phyloP scores from a whole-genome alignment of 1,284 basidiomycete genomes.

The Trichosporon ovoides region DNA sequence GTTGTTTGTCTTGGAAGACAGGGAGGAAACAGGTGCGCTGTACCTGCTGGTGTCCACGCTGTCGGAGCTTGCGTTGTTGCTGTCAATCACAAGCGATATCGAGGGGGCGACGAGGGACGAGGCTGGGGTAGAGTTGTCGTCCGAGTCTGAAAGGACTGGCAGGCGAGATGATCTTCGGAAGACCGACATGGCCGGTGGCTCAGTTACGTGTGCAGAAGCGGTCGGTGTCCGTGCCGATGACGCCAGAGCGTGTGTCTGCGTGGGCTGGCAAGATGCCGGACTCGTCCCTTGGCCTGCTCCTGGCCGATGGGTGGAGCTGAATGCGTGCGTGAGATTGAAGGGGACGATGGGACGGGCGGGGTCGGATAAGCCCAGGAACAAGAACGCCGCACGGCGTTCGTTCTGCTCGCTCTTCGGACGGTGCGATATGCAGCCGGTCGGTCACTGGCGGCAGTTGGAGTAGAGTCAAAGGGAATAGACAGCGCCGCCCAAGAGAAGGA shows the following conservation, averaged over 20 bases:
- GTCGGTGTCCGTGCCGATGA: background rate
- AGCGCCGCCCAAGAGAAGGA: background rate
- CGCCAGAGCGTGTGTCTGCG: background rate
- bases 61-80: background rate
- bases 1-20: background rate
- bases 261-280: too few relatives aligned
- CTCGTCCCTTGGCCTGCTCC: background rate
- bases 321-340: background rate
- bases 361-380: background rate
- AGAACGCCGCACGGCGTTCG: background rate
- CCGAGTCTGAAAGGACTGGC: background rate
- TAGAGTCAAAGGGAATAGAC: background rate
- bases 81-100: background rate
- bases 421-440: background rate
- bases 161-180: background rate
- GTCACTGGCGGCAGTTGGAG: background rate
- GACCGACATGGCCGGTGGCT: background rate
- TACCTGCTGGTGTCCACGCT: background rate
- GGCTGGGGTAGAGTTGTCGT: background rate
- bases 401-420: background rate
- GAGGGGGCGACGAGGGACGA: background rate
- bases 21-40: background rate
- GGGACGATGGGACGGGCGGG: background rate
- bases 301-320: background rate
- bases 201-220: background rate